Base-by-base conservation (phyloP, 306 rosid species). In the Glycine tomentella region DNA sequence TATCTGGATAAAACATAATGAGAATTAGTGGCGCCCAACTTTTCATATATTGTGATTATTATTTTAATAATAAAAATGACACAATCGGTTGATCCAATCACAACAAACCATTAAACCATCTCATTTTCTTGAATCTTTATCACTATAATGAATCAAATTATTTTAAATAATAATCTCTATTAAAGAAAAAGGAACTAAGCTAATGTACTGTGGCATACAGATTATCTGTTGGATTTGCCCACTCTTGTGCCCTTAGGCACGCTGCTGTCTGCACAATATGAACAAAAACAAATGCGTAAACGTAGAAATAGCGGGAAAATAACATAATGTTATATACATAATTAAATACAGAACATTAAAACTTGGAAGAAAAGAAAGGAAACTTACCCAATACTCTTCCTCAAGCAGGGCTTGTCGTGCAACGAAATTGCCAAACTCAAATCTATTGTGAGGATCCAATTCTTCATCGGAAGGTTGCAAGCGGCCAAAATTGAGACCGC, bases 381-480 rank as follows among this genome's bases (percentile, higher is more conserved):
- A 20, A 8, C 92, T 80, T 84, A 89, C 97, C 97, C 98, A 92
- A 79, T 66, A 88, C 79, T 92, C 97, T 86, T 90, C 90, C 72
- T 94, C 91, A 51, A 90, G 87, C 63, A 89, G 14, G 70, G 92
- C 92, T 67, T 88, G 77, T 61, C 97, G 80, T 10, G 90, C 97
- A 72, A 90, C 82, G 62, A 87, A 94, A 46, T 86, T 80, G 14
- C 90, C 91, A 45, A 90, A 92, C 69, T 90, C 88, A 14, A 89
- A 15, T 16, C 42, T 84, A 4, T 44, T 74, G 4, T 81, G 83
- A 3, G 48, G 66, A 68, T 31, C 72, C 69, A 91, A 80, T 65
- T 89, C 92, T 75, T 84, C 57, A 50, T 88, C 91, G 2, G 89
- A 76, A 34, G 91, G 90, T 70, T 90, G 94, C 66, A 74, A 79